phyloP scores from a whole-genome alignment of 805 yeast genomes.

The Lipomyces yamadae region DNA sequence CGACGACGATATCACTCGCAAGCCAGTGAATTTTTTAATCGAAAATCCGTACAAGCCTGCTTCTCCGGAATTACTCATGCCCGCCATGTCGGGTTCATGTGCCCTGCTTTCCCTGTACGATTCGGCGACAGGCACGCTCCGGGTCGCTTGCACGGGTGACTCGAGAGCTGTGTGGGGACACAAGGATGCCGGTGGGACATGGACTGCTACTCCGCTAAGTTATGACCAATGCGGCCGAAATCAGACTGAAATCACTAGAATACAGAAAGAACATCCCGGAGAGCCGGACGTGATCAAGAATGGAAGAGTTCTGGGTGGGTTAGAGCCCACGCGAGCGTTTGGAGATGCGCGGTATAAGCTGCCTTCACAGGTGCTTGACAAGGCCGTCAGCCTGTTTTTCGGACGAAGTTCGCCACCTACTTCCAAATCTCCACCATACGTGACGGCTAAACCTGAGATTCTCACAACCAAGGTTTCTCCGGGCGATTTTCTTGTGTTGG shows the following conservation, averaged over 20 bases:
- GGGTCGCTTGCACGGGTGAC: slow-evolving; percentile 96
- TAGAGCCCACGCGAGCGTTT: slow-evolving; percentile 95
- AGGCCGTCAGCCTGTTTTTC: slow-evolving; percentile 73
- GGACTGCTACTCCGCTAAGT: slow-evolving; percentile 87
- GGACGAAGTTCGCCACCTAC: slow-evolving; percentile 72
- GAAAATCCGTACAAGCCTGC: slow-evolving; percentile 64
- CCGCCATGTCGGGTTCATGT: slow-evolving; percentile 95
- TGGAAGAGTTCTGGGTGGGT: slow-evolving; percentile 89
- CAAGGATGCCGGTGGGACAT: slow-evolving; percentile 54
- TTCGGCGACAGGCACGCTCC: slow-evolving; percentile 67
- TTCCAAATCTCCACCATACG: slow-evolving; percentile 90
- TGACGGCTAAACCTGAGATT: slow-evolving; percentile 89
- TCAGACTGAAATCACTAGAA: slow-evolving; percentile 80
- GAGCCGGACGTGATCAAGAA: slow-evolving; percentile 77
- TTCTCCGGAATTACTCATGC: slow-evolving; percentile 77
- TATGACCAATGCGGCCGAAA: slow-evolving; percentile 95
- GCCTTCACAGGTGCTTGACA: slow-evolving; percentile 73
- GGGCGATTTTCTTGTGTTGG: slow-evolving; percentile 87
- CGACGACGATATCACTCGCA: slow-evolving; percentile 84
- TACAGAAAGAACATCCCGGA: slow-evolving; percentile 86
- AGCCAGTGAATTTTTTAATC: slow-evolving; percentile 71
- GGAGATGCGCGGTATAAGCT: slow-evolving; percentile 96
- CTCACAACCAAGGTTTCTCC: slow-evolving; percentile 78
- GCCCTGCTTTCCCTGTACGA: slow-evolving; percentile 88
- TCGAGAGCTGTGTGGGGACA: slow-evolving; percentile 90